Evolutionary conservation across 2,329 filamentous ascomycete species (phyloP).

Genomic region (Colletotrichum lini): DNA sequence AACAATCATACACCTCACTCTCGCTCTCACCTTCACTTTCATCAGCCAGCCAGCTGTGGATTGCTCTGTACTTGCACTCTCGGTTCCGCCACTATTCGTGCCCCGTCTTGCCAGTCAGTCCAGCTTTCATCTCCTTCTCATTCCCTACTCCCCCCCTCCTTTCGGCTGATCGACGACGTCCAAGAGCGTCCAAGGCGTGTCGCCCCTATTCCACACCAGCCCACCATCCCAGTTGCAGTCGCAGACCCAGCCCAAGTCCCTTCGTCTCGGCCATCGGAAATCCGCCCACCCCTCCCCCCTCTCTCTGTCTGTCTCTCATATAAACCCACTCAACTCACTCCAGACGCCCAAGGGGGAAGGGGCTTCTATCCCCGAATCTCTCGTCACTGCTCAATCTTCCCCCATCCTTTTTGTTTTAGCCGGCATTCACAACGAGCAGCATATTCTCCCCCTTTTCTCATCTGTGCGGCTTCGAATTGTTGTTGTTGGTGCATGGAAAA

Average conservation of each 20-base stretch:
- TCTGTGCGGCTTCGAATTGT: neutral
- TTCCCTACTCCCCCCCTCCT: constrained; percentile 22
- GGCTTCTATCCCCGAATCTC: constrained; percentile 25
- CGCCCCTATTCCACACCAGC: constrained; percentile 34
- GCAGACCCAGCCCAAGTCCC: constrained; percentile 16
- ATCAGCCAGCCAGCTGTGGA: neutral
- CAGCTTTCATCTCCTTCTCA: neutral
- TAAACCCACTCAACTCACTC: constrained; percentile 13
- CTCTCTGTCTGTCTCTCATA: too few species aligned
- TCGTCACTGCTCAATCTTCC: neutral
- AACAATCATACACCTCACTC: neutral
- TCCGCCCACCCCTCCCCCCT: constrained; percentile 20
- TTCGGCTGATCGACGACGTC: constrained; percentile 40
- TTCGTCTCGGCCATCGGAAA: constrained; percentile 6
- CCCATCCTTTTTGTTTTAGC: neutral
- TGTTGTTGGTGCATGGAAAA: neutral
- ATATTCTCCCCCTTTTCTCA: neutral
- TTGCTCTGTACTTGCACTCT: neutral
- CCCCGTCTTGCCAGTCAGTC: too few species aligned
- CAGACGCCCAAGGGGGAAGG: constrained; percentile 11
- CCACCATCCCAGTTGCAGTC: constrained; percentile 18
- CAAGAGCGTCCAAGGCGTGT: constrained; percentile 31
- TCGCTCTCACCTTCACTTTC: too few species aligned
- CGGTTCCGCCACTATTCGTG: neutral
- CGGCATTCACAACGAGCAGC: neutral